Conservation (phyloP, 305 asterid genomes). For the Euphrasia arctica region DNA sequence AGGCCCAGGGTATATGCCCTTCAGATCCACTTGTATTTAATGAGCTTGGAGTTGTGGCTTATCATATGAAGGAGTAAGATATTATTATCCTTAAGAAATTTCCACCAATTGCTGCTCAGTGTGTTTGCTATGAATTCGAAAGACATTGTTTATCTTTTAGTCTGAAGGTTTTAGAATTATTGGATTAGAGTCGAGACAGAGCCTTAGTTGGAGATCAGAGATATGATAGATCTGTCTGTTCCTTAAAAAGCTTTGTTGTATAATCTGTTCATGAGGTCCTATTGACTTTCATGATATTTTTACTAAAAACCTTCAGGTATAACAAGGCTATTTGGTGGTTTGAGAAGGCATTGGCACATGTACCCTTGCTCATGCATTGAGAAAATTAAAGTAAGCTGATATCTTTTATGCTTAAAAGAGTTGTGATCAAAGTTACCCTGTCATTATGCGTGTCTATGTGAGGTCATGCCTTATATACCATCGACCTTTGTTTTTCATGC, state of each 20-base stretch:
- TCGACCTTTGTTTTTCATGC: no score
- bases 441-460: no score
- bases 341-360: slow-evolving; percentile 78
- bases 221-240: no score
- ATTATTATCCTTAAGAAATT: slow-evolving; percentile 20
- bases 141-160: neutral
- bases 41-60: slow-evolving; percentile 98
- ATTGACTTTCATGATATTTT: no score
- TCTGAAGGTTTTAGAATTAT: neutral
- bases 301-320: slow-evolving; percentile 9
- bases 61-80: slow-evolving; percentile 97
- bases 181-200: no score
- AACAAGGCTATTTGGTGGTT: slow-evolving; percentile 89
- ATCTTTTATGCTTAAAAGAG: neutral
- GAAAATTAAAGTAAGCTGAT: slow-evolving; percentile 69
- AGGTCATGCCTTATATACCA: no score
- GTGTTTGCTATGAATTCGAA: slow-evolving; percentile 3
- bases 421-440: no score
- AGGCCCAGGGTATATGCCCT: slow-evolving; percentile 87
- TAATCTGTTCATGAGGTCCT: no score
- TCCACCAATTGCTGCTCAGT: slow-evolving; percentile 11
- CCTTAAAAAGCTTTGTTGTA: no score
- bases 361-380: slow-evolving; percentile 92
- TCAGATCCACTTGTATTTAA: slow-evolving; percentile 96
- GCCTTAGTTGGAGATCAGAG: no score